Conservation (phyloP, 2,329 filamentous ascomycete genomes). For the Cladosporium sp. region DNA sequence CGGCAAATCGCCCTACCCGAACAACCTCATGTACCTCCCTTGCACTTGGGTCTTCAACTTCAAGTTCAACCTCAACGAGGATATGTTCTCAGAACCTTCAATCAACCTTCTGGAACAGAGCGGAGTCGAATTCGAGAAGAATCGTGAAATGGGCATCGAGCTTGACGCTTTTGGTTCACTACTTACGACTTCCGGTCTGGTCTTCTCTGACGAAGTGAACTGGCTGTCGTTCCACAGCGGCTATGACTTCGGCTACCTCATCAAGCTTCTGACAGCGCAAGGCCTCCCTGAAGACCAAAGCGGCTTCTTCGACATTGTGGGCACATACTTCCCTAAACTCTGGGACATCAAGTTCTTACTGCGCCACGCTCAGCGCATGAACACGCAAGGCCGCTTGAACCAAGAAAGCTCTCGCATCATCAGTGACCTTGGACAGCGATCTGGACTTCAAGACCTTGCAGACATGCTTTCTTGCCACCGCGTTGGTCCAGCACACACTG, state of each 20-base stretch:
- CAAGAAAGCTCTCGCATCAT: conserved; percentile 71
- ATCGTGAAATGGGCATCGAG: conserved; percentile 87
- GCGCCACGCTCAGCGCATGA: conserved; percentile 70
- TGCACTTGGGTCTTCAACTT: conserved; percentile 99
- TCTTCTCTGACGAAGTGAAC: conserved; percentile 81
- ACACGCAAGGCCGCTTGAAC: conserved; percentile 50
- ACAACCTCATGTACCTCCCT: conserved; percentile 58
- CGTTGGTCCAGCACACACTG: conserved; percentile 84
- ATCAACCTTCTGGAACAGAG: conserved; percentile 88
- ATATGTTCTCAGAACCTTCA: conserved; percentile 97
- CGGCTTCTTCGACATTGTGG: conserved; percentile 85
- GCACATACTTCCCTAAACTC: conserved; percentile 87
- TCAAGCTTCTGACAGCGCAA: conserved; percentile 85
- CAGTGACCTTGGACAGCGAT: conserved; percentile 84
- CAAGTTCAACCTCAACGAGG: conserved; percentile 86
- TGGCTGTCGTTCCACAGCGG: conserved; percentile 98
- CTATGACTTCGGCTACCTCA: conserved; percentile 96
- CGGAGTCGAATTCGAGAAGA: conserved; percentile 85
- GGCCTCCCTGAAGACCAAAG: conserved; percentile 85
- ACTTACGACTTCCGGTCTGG: conserved; percentile 87
- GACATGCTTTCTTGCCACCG: conserved; percentile 90
- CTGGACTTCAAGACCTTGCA: conserved; percentile 87
- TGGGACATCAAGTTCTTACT: conserved; percentile 98
- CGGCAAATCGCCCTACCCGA: conserved; percentile 44
- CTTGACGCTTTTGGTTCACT: conserved; percentile 84